These are phyloP conservation scores for Firmiana major DNA, from an alignment of 345 rosid species.

Conservation along the genomic window DNA sequence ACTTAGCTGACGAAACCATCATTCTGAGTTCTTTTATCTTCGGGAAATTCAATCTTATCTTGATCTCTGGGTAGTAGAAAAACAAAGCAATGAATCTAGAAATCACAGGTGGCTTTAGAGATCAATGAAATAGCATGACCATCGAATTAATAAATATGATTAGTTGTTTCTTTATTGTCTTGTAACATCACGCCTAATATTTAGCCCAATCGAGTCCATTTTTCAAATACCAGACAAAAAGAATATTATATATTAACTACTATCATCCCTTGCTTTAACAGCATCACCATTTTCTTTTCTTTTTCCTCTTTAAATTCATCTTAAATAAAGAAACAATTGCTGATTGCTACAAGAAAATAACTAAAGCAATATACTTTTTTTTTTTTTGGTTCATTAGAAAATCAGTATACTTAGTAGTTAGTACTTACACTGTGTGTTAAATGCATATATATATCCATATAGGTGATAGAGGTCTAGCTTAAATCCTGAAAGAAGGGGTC, in stretches of 20 bases:
- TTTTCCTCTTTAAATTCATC: no score
- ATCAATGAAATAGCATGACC: neutral
- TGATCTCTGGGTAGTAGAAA: neutral
- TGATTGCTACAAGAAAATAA: no score
- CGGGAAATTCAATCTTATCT: neutral
- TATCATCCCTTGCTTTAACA: no score
- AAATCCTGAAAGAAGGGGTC: neutral
- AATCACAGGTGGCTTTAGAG: slow-evolving; percentile 4
- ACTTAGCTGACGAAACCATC: slow-evolving; percentile 12
- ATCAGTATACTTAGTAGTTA: no score
- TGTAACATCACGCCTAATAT: neutral
- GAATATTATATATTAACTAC: no score
- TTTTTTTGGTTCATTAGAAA: no score
- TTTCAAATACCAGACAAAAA: neutral
- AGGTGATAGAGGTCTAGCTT: neutral
- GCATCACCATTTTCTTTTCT: no score
- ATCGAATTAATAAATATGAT: neutral
- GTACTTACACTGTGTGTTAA: neutral
- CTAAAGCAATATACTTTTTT: no score
- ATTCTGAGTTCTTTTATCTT: neutral
- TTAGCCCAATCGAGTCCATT: neutral
- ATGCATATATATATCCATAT: neutral
- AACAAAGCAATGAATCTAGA: neutral
- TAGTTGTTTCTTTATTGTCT: neutral
- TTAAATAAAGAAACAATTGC: no score